Evolutionary conservation across 352 stramenopile species (phyloP).

Genomic region (Phytophthora foliorum): DNA sequence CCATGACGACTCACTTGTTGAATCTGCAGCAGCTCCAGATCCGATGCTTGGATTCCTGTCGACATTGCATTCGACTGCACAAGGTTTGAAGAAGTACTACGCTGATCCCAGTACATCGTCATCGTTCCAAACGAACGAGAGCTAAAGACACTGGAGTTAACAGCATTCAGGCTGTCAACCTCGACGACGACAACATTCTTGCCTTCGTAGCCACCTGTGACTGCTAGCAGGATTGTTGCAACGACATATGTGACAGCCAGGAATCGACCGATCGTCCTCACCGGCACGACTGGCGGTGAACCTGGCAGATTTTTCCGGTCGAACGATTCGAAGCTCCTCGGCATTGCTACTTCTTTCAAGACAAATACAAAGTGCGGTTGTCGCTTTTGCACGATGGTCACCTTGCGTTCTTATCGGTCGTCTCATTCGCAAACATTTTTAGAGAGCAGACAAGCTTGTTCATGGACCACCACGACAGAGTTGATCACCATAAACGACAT

Average conservation of each 20-base stretch:
- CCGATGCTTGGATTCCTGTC: conserved; percentile 29
- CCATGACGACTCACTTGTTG: conserved; percentile 73
- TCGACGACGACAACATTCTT: conserved; percentile 10
- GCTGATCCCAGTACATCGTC: conserved; percentile 69
- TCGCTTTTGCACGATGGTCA: background rate
- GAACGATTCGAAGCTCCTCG: conserved; percentile 29
- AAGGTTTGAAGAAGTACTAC: conserved; percentile 27
- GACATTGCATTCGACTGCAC: conserved; percentile 33
- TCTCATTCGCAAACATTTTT: conserved; percentile 22
- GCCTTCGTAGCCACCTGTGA: conserved; percentile 24
- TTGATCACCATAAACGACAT: too few relatives aligned
- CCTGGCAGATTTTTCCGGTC: conserved; percentile 12
- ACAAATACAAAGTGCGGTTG: conserved; percentile 1
- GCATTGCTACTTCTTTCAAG: conserved; percentile 9
- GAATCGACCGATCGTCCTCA: conserved; percentile 21
- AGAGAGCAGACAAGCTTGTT: too few relatives aligned
- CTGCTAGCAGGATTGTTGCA: conserved; percentile 21
- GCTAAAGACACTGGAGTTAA: conserved; percentile 9
- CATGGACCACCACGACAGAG: too few relatives aligned
- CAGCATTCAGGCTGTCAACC: conserved; percentile 20
- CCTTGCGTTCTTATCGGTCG: conserved; percentile 20
- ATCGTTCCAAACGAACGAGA: conserved; percentile 59
- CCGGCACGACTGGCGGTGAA: conserved; percentile 3
- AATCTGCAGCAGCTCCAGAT: conserved; percentile 69
- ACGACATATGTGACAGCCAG: conserved; percentile 19